Evolutionary conservation across 2,329 filamentous ascomycete species (phyloP).

Genomic region (Colletotrichum graminicola): DNA sequence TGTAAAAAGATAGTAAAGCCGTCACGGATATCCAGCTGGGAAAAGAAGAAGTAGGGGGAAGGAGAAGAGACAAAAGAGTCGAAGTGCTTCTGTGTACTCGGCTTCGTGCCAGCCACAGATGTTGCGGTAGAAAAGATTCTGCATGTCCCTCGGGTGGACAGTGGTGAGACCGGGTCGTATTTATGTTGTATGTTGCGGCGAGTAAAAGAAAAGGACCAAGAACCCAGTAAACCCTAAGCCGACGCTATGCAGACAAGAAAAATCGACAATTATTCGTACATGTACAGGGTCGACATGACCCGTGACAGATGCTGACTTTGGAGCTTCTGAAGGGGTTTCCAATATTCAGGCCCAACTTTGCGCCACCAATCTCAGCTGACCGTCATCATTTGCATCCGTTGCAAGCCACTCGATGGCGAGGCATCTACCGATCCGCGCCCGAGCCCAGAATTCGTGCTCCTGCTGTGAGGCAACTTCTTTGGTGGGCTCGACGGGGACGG

Average conservation of each 20-base stretch:
- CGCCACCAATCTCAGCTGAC: constrained; percentile 59
- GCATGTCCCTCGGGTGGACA: constrained; percentile 10
- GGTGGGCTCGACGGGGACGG: constrained; percentile 68
- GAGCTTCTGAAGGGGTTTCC: neutral
- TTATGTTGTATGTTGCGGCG: constrained; percentile 37
- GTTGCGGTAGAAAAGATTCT: neutral
- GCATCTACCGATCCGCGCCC: constrained; percentile 64
- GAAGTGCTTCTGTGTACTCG: neutral
- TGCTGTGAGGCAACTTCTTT: constrained; percentile 63
- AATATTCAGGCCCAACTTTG: constrained; percentile 8
- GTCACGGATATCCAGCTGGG: constrained; percentile 1
- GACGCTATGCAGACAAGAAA: constrained; percentile 44
- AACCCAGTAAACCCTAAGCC: constrained; percentile 36
- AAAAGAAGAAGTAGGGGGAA: neutral
- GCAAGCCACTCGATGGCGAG: constrained; percentile 64
- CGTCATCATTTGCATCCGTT: constrained; percentile 74
- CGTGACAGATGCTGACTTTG: neutral
- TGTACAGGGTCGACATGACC: constrained; percentile 39
- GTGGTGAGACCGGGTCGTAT: constrained; percentile 22
- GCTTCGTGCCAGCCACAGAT: constrained; percentile 9
- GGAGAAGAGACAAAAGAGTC: neutral
- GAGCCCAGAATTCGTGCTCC: constrained; percentile 66
- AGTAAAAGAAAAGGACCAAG: constrained; percentile 25
- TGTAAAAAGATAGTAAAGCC: constrained; percentile 23
- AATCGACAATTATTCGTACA: constrained; percentile 43